Evolutionary conservation across 176 grass and related monocot genomes (phyloP).

Genomic region (Pontederia paniculata): DNA sequence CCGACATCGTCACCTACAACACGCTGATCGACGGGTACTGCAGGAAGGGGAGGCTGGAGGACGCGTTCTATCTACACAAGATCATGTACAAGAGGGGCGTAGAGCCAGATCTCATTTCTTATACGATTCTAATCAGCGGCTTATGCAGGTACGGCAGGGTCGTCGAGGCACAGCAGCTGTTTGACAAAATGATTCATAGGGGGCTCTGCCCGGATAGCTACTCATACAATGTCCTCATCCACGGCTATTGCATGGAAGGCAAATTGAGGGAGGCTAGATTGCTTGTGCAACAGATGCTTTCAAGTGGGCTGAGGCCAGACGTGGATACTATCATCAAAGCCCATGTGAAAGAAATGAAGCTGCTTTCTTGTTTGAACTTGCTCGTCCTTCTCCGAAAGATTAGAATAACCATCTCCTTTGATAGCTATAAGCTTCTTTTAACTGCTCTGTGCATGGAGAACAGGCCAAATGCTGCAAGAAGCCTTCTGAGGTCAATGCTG

Average conservation of each 20-base stretch:
- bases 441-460: constrained; percentile 41
- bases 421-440: constrained; percentile 46
- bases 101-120: constrained; percentile 53
- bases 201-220: constrained; percentile 52
- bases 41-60: constrained; percentile 40
- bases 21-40: constrained; percentile 64
- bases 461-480: constrained; percentile 51
- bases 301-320: constrained; percentile 26
- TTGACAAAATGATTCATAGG: constrained; percentile 46
- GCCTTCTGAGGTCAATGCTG: constrained; percentile 61
- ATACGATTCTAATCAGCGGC: constrained; percentile 54
- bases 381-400: constrained; percentile 41
- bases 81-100: constrained; percentile 62
- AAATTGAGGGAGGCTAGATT: constrained; percentile 41
- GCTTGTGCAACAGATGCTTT: constrained; percentile 60
- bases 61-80: constrained; percentile 51
- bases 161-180: constrained; percentile 42
- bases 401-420: constrained; percentile 33
- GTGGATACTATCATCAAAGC: constrained; percentile 29
- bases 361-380: constrained; percentile 85
- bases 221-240: constrained; percentile 50
- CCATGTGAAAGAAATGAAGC: constrained; percentile 42
- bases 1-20: constrained; percentile 85
- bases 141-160: constrained; percentile 45
- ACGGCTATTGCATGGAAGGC: constrained; percentile 58